Conservation (phyloP, 139 green algal genomes). For the Chlorella sorokiniana region DNA sequence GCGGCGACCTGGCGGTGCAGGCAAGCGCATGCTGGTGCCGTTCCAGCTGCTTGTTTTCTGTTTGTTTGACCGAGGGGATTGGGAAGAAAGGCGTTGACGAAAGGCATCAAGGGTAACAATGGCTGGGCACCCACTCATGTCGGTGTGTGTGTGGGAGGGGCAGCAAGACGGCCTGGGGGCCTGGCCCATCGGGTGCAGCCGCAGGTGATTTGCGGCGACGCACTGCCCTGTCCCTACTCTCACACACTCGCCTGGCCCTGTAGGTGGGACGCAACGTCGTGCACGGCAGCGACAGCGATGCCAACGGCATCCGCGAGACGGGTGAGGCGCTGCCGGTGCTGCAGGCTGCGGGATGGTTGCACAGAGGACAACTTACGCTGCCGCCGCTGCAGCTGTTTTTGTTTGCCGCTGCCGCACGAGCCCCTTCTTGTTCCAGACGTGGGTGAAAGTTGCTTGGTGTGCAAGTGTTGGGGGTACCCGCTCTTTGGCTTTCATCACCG, state of each 20-base stretch:
- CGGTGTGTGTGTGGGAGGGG: neutral
- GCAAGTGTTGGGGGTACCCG: no score
- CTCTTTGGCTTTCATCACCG: no score
- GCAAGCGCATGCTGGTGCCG: conserved; percentile 48
- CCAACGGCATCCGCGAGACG: conserved; percentile 93
- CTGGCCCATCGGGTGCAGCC: neutral
- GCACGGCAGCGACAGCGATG: conserved; percentile 88
- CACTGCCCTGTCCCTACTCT: neutral
- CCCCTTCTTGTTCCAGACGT: no score
- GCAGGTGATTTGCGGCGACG: neutral
- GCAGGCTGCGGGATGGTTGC: no score
- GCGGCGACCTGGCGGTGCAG: conserved; percentile 86
- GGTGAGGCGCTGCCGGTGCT: conserved; percentile 37
- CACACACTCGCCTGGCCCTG: conserved; percentile 51
- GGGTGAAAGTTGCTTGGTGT: no score
- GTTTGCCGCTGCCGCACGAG: no score
- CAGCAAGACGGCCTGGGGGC: neutral
- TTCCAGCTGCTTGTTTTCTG: neutral
- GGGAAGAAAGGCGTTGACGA: no score
- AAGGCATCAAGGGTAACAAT: no score
- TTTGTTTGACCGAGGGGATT: no score
- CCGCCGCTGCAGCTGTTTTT: neutral
- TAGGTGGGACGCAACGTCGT: conserved; percentile 96
- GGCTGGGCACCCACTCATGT: no score
- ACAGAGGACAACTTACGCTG: no score